These are phyloP conservation scores for Dendrobium chrysotoxum DNA, from an alignment of 106 monocot genomes.

Conservation along the genomic window DNA sequence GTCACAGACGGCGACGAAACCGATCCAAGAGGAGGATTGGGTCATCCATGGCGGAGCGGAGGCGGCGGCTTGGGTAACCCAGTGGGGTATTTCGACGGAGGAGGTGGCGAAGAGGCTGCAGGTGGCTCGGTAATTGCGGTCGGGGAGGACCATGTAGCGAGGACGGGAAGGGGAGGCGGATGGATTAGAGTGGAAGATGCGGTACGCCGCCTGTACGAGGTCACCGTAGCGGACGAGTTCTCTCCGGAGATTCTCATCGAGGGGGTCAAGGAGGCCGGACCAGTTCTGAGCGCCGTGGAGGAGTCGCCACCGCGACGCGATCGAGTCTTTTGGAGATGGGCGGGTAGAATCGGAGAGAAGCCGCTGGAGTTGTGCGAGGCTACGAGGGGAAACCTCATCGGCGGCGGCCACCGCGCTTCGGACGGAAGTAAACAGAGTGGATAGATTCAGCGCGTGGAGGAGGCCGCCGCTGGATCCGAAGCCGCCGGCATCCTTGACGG, in stretches of 20 bases:
- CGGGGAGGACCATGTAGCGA: slow-evolving; percentile 27
- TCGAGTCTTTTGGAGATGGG: slow-evolving; percentile 45
- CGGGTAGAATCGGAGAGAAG: slow-evolving; percentile 41
- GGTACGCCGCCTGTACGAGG: slow-evolving; percentile 68
- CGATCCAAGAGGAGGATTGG: slow-evolving; percentile 45
- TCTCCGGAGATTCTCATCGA: slow-evolving; percentile 75
- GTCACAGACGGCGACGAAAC: slow-evolving; percentile 60
- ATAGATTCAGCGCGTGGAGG: slow-evolving; percentile 32
- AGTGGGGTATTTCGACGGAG: slow-evolving; percentile 24
- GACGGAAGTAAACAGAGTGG: slow-evolving; percentile 21
- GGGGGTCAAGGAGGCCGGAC: slow-evolving; percentile 67
- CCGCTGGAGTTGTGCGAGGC: slow-evolving; percentile 44
- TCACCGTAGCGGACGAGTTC: slow-evolving; percentile 83
- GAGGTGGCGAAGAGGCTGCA: slow-evolving; percentile 25
- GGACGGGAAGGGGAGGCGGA: background rate
- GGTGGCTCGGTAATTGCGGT: slow-evolving; percentile 29
- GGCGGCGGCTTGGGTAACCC: background rate
- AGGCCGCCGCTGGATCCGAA: slow-evolving; percentile 9
- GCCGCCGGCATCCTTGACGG: background rate
- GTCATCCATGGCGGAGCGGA: slow-evolving; percentile 22
- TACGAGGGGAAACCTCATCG: slow-evolving; percentile 52
- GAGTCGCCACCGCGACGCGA: slow-evolving; percentile 45
- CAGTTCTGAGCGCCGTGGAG: slow-evolving; percentile 62
- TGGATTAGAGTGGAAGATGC: slow-evolving; percentile 26
- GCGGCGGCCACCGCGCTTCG: slow-evolving; percentile 11